phyloP scores from a whole-genome alignment of 495 filamentous ascomycete genomes.

The Neurospora discreta region DNA sequence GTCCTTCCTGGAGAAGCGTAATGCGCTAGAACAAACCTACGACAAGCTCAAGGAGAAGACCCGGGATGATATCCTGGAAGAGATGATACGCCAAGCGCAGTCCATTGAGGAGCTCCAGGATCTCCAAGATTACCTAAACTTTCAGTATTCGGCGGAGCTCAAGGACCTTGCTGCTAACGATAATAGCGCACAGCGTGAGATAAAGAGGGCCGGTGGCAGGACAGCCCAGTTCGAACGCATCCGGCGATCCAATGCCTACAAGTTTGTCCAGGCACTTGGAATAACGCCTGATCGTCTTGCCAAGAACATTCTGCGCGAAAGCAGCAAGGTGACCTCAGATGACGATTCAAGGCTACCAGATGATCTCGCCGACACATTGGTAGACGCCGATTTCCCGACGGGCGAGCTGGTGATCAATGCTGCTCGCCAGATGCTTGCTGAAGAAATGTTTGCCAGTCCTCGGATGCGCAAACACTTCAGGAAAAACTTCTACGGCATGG shows the following conservation, averaged over 20 bases:
- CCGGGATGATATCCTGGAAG: slow-evolving; percentile 59
- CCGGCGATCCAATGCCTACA: slow-evolving; percentile 65
- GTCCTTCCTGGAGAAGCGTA: slow-evolving; percentile 80
- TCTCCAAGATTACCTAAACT: slow-evolving; percentile 91
- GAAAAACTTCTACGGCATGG: slow-evolving; percentile 66
- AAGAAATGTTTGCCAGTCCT: slow-evolving; percentile 81
- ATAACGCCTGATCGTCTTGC: slow-evolving; percentile 83
- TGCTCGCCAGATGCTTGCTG: slow-evolving; percentile 78
- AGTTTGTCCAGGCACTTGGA: slow-evolving; percentile 77
- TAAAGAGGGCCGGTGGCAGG: slow-evolving; percentile 67
- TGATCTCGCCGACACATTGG: slow-evolving; percentile 69
- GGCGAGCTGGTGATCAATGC: slow-evolving; percentile 63
- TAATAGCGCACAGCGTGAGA: slow-evolving; percentile 30
- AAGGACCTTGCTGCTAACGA: slow-evolving; percentile 60
- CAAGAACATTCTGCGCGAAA: slow-evolving; percentile 67
- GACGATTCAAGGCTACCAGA: slow-evolving; percentile 67
- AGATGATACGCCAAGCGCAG: slow-evolving; percentile 60
- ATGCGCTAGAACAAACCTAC: slow-evolving; percentile 64
- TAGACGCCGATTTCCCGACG: slow-evolving; percentile 62
- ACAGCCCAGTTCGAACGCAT: slow-evolving; percentile 71
- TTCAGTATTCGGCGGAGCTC: slow-evolving; percentile 75
- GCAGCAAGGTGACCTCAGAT: slow-evolving; percentile 68
- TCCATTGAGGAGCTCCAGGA: slow-evolving; percentile 94
- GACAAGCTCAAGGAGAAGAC: slow-evolving; percentile 52
- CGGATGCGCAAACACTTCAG: slow-evolving; percentile 83